Conservation (phyloP, 179 eudicot species). For the Sideroxylon spinosum region DNA sequence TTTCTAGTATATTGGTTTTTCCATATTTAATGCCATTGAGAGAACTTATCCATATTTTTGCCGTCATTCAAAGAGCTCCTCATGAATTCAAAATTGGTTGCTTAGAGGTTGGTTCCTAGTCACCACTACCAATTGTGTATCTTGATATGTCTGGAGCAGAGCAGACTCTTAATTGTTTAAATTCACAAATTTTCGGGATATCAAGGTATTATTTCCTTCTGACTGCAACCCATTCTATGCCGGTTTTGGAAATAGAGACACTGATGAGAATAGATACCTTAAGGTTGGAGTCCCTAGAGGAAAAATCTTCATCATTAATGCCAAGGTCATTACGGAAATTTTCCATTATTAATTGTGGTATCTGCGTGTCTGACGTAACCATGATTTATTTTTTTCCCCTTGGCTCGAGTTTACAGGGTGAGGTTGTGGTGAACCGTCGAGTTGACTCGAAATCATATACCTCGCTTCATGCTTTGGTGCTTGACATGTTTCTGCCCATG, state of each 20-base stretch:
- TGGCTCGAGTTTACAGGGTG: conserved; percentile 53
- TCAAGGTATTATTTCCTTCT: conserved; percentile 74
- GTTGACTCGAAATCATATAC: conserved; percentile 77
- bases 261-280: conserved; percentile 91
- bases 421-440: conserved; percentile 68
- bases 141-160: background rate
- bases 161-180: background rate
- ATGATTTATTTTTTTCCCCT: background rate
- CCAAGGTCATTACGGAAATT: conserved; percentile 48
- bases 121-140: background rate
- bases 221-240: conserved; percentile 88
- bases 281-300: conserved; percentile 87
- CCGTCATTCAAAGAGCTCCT: conserved; percentile 97
- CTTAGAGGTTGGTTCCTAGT: conserved; percentile 65
- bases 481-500: conserved; percentile 75
- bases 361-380: background rate
- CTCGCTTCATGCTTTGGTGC: conserved; percentile 72
- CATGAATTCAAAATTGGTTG: conserved; percentile 97
- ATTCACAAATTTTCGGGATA: conserved; percentile 45
- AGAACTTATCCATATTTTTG: conserved; percentile 18
- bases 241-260: conserved; percentile 96
- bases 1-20: background rate
- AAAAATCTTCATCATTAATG: conserved; percentile 88
- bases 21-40: conserved; percentile 8
- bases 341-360: background rate